Percentiles rank a stretch among this genome's conserved stretches.
phyloP scores from a whole-genome alignment of 768 basidiomycete species.

The Neoboletus brunneissimus region DNA sequence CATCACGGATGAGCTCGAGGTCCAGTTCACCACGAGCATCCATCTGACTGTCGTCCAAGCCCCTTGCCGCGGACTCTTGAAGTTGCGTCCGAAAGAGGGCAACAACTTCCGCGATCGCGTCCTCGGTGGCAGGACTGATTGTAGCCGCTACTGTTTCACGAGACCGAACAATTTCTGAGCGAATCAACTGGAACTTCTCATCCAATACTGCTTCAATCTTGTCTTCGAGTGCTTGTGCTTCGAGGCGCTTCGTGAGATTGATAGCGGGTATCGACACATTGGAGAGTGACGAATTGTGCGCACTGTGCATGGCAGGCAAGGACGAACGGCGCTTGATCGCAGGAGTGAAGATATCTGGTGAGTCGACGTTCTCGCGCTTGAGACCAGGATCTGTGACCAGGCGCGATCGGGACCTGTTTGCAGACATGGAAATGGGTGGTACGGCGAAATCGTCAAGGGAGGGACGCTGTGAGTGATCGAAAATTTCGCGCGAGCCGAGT shows the following conservation, averaged over 20 bases:
- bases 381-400: constrained; percentile 59
- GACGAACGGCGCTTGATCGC: constrained; percentile 53
- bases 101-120: constrained; percentile 64
- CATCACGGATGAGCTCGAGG: constrained; percentile 69
- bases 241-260: constrained; percentile 55
- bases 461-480: constrained; percentile 62
- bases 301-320: constrained; percentile 51
- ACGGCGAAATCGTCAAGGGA: constrained; percentile 78
- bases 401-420: constrained; percentile 50
- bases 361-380: constrained; percentile 28
- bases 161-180: constrained; percentile 37
- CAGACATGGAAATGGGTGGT: constrained; percentile 62
- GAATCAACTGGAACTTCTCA: constrained; percentile 59
- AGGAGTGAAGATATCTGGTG: constrained; percentile 44
- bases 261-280: constrained; percentile 43
- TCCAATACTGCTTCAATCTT: constrained; percentile 64
- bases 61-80: constrained; percentile 56
- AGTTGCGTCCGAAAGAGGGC: constrained; percentile 66
- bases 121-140: constrained; percentile 50
- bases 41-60: constrained; percentile 58
- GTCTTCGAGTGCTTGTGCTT: constrained; percentile 58
- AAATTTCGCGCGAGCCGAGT: constrained; percentile 69
- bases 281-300: constrained; percentile 43
- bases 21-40: constrained; percentile 78
- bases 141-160: constrained; percentile 24